Evolutionary conservation across 345 rosid genomes (phyloP), one percentile per base, ranked within the genome.

Genomic region (Populus pruinosa): DNA sequence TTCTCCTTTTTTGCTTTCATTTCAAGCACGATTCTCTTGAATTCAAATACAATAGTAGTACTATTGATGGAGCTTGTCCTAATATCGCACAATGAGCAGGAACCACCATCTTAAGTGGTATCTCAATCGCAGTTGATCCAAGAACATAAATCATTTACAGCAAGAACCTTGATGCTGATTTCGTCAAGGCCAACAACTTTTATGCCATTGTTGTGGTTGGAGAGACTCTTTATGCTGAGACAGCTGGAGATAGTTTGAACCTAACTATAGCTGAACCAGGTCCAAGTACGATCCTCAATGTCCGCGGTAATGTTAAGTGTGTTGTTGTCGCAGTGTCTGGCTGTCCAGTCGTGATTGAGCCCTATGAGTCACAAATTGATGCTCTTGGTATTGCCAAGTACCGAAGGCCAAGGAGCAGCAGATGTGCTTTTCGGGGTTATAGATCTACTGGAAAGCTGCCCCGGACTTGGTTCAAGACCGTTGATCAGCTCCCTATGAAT

Each of bases 161-260:
- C n/a, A 73, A 78, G 35, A 75, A 70, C 16, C 81, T 77, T 2
- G 71, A 41, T 33, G 67, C 33, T 21, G 38, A 70, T 43, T 74
- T 69, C 25, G 33, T 78, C 2, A 49, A 73, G 61, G 38, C 70
- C 44, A 70, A 33, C 33, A 67, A 68, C 14, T 81, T 69, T 36
- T 81, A 77, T 5, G 84, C 84, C 35, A 64, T 73, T 44, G 83
- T 81, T 9, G 84, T 77, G 11, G 81, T 81, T 1, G 84, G 84
- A 16, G 84, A 81, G 59, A 56, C 29, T 23, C 81, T 78, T 12
- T 81, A 77, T 39, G 75, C 80, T 0, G 84, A 81, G 41, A 47
- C 44, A 10, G 4, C 17, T 0, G 81, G 80, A 4, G 81, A 77
- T 49, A 81, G 70, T 56, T 8, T 12, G 27, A 73, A 73, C 77